Evolutionary conservation across 306 rosid genomes (phyloP).

Genomic region (Fragaria iinumae): DNA sequence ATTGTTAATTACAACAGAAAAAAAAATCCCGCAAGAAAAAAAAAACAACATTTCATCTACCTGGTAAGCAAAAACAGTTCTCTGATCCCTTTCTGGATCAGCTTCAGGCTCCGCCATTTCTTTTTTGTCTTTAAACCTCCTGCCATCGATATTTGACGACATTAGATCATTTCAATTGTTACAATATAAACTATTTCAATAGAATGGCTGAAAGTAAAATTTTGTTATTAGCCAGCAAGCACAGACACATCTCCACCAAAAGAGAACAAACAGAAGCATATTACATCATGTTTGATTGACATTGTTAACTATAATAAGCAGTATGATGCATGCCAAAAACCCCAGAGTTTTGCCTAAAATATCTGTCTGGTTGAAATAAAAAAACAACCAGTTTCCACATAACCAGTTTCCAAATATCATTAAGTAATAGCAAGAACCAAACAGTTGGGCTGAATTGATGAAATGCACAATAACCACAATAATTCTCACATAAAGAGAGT

Average conservation of each 20-base stretch:
- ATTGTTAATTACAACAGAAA: background rate
- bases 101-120: constrained; percentile 92
- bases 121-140: constrained; percentile 91
- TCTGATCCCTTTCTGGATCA: constrained; percentile 98
- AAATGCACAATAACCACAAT: background rate
- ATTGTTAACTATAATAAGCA: background rate
- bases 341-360: background rate
- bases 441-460: background rate
- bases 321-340: background rate
- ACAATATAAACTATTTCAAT: background rate
- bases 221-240: background rate
- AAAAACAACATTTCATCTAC: constrained; percentile 31
- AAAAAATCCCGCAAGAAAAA: too few species aligned
- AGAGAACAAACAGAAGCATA: background rate
- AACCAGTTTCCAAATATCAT: too few species aligned
- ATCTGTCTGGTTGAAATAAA: background rate
- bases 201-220: background rate
- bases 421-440: too few species aligned
- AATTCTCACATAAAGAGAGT: background rate
- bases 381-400: background rate
- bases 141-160: constrained; percentile 33
- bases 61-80: constrained; percentile 99
- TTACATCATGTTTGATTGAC: background rate
- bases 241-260: background rate
- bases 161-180: constrained; percentile 8